Base-by-base conservation (phyloP, 2,329 filamentous ascomycete species). In the Albophoma yamanashiensis region DNA sequence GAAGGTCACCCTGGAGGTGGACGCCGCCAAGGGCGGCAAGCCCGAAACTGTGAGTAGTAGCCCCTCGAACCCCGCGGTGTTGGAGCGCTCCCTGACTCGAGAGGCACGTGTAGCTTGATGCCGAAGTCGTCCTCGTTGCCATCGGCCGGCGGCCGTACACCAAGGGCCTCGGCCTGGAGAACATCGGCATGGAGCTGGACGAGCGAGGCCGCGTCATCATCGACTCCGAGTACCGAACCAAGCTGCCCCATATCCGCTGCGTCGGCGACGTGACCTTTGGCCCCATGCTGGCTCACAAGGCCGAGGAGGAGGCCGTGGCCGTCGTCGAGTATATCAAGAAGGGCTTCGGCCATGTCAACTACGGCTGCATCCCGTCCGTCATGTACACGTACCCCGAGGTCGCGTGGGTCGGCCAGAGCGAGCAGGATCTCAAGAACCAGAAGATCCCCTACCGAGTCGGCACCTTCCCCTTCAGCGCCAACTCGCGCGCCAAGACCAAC, bases 361-460 rank as follows among this genome's bases (percentile, higher is more conserved):
- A 99, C 79, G 91, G 86, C 70, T 91, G 89, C 75, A 99, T 99
- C 73, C 94, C 94, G 66, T 94, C 91, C 40, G 94, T 99, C 79
- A 99, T 99, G 94, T 99, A 99, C 85, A 97, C 94, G 14, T 89
- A 97, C 80, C 94, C 94, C 40, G 94, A 99, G 77, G 94, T 97
- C 66, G 92, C 94, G 42, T 99, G 94, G 94, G 94, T 99, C 55
- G 94, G 94, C 61, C 92, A 97, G 82, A 97, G 88, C 75, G 94
- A 99, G 82, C 89, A 93, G 73, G 94, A 99, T 68, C 82, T 99
- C 65, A 97, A 97, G 84, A 86, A 86, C 66, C 83, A 88, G 64
- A 91, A 91, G 64, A 85, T 96, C 70, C 91, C 94, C 72, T 99
- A 97, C 86, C 91, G 91, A 71, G 81, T 92, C 71, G 94, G 94